These are phyloP conservation scores for Trifolium subterraneum DNA, from an alignment of 306 rosid species.

Conservation along the genomic window DNA sequence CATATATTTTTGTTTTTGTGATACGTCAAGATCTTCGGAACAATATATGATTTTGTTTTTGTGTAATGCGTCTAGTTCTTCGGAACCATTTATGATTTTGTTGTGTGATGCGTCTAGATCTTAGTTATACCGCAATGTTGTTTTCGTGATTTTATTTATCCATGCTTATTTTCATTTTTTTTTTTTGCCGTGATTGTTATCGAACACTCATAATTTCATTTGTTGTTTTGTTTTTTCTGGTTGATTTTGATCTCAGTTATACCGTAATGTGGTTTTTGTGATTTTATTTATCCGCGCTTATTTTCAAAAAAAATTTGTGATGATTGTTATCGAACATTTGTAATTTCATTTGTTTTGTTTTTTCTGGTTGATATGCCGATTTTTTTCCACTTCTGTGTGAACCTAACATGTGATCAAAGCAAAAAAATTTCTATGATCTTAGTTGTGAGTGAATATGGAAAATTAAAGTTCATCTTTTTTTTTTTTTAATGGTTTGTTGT, in stretches of 20 bases:
- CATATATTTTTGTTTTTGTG: not conserved
- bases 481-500: slow-evolving; percentile 1
- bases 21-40: no score
- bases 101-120: no score
- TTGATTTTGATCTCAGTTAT: not conserved
- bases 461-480: slow-evolving; percentile 13
- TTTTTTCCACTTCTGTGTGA: not conserved
- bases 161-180: not conserved
- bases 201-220: no score
- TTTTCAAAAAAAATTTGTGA: not conserved
- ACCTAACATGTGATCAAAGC: slow-evolving; percentile 24
- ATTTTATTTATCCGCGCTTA: not conserved
- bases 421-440: slow-evolving; percentile 29
- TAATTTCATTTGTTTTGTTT: not conserved
- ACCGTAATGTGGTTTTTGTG: not conserved
- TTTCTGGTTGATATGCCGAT: not conserved
- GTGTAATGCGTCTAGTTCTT: slow-evolving; percentile 39
- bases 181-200: not conserved
- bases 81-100: no score
- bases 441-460: slow-evolving; percentile 27
- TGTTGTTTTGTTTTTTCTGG: no score
- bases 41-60: not conserved
- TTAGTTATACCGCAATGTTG: slow-evolving; percentile 3
- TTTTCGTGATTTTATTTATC: not conserved
- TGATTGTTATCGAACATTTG: not conserved